Base-by-base conservation (phyloP, 805 yeast species). In the Kuraishia ogatae region DNA sequence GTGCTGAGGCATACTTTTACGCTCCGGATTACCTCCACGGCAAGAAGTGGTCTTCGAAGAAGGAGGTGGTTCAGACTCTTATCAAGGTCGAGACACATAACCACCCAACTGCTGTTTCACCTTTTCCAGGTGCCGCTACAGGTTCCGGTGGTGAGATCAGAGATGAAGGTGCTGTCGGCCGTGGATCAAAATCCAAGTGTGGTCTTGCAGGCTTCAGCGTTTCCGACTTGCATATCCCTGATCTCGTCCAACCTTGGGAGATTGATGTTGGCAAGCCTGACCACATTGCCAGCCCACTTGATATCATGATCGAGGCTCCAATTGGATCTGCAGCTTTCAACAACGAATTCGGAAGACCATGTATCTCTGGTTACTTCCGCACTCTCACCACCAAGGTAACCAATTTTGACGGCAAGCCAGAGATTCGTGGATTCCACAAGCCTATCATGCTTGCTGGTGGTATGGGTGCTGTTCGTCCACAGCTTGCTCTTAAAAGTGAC, bases 371-470 rank as follows among this genome's bases (percentile, higher is more conserved):
- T 60, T 94, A 92, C 72, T 94, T 94, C 78, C 83, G 99, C 73
- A 94, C 99, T 39, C 80, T 94, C 64, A 89, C 97, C 39, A 87
- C 97, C 22, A 78, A 79, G 54, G 92, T 91, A 43, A 77, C 73
- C 50, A 83, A 83, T 65, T 70, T 74, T 50, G 77, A 82, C 51
- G 87, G 85, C 39, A 75, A 84, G 59, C 75, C 75, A 54, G 97
- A 89, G 70, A 73, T 89, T 61, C 83, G 98, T 73, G 99, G 99
- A 49, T 94, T 85, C 83, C 99, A 94, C 72, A 94, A 94, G 73
- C 99, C 99, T 51, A 94, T 94, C 66, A 94, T 94, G 99, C 74
- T 94, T 72, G 99, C 99, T 53, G 99, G 99, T 77, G 99, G 99
- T 66, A 81, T 94, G 77, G 99, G 99, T 68, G 86, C 97, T 43